These are phyloP conservation scores for Pythium dissotocum DNA, from an alignment of 352 stramenopile species.

Conservation along the genomic window DNA sequence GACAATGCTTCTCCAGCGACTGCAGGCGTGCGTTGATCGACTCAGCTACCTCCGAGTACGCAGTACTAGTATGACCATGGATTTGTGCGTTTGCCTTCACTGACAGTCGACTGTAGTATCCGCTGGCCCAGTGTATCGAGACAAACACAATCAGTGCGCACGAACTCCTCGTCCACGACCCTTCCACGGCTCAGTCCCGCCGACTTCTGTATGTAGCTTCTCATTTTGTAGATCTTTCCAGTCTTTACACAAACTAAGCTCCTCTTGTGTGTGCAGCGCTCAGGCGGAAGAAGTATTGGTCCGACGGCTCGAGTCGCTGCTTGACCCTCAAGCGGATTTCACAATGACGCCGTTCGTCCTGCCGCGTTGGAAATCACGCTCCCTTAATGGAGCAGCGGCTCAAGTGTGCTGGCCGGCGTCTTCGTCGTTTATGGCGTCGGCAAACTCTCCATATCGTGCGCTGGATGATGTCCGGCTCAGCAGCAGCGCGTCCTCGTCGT, in stretches of 20 bases:
- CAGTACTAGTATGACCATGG: not conserved
- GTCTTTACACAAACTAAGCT: no score
- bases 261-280: slow-evolving; percentile 7
- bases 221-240: no score
- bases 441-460: not conserved
- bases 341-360: slow-evolving; percentile 16
- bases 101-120: slow-evolving; percentile 23
- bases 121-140: slow-evolving; percentile 31
- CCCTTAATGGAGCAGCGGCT: not conserved
- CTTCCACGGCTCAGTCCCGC: not conserved
- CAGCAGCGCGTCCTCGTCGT: slow-evolving; percentile 23
- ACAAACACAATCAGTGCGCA: slow-evolving; percentile 14
- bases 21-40: slow-evolving; percentile 26
- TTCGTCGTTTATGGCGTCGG: slow-evolving; percentile 9
- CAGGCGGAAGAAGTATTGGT: slow-evolving; percentile 17
- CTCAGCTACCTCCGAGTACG: slow-evolving; percentile 31
- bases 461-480: slow-evolving; percentile 25
- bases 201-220: slow-evolving; percentile 11
- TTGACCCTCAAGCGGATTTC: not conserved
- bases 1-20: not conserved
- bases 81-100: no score
- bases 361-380: slow-evolving; percentile 4
- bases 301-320: slow-evolving; percentile 1
- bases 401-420: slow-evolving; percentile 31
- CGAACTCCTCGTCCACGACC: slow-evolving; percentile 2